phyloP scores from a whole-genome alignment of 306 rosid species.

The Vicia faba region DNA sequence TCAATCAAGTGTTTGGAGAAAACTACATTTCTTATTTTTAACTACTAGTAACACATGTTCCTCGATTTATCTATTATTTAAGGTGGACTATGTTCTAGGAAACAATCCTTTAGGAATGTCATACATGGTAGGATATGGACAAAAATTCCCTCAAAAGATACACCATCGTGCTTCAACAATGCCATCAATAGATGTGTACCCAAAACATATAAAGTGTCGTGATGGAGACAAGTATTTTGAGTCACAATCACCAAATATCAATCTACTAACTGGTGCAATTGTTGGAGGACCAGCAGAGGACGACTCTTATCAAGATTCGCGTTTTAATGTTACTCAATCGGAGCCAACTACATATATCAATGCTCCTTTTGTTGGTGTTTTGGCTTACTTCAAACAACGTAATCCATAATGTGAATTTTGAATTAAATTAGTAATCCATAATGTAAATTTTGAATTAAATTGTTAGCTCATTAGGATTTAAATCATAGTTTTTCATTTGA shows the following conservation, averaged over 20 bases:
- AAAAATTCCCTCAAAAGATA: constrained; percentile 45
- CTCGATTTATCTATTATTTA: not conserved
- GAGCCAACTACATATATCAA: constrained; percentile 60
- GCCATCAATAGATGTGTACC: constrained; percentile 37
- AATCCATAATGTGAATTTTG: too few relatives aligned
- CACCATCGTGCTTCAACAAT: constrained; percentile 55
- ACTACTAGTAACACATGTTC: too few relatives aligned
- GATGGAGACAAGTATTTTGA: constrained; percentile 41
- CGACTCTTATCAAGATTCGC: constrained; percentile 50
- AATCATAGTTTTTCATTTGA: too few relatives aligned
- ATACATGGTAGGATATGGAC: constrained; percentile 62
- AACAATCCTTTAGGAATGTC: constrained; percentile 60
- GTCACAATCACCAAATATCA: constrained; percentile 30
- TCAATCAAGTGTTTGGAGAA: not conserved
- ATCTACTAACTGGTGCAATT: constrained; percentile 47
- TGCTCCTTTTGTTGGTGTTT: constrained; percentile 66
- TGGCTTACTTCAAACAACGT: constrained; percentile 48
- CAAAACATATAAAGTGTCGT: constrained; percentile 25
- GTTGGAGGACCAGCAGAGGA: constrained; percentile 58
- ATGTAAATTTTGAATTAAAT: too few relatives aligned
- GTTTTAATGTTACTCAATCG: constrained; percentile 42
- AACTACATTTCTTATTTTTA: too few relatives aligned
- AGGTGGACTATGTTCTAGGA: constrained; percentile 52
- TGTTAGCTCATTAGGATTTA: too few relatives aligned
- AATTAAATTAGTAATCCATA: not conserved